These are phyloP conservation scores for Penicillium daleae DNA, from an alignment of 495 filamentous ascomycete species.

Conservation along the genomic window DNA sequence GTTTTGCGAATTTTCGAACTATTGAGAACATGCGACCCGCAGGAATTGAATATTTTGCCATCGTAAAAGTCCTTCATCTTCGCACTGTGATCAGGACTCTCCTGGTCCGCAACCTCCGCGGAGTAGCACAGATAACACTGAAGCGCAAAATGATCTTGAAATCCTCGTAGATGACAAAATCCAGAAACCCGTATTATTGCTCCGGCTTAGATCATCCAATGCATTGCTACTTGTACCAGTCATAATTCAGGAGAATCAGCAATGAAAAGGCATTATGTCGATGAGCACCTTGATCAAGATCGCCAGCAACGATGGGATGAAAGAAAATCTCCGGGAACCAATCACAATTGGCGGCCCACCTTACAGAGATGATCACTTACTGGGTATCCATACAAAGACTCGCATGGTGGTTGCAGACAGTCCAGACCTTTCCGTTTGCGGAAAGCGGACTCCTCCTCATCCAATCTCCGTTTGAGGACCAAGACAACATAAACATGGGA, in stretches of 20 bases:
- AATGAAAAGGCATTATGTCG: no score
- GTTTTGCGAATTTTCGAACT: neutral
- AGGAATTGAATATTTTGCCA: neutral
- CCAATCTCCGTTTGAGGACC: neutral
- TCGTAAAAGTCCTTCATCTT: neutral
- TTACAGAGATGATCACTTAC: neutral
- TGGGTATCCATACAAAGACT: constrained; percentile 13
- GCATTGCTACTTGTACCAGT: neutral
- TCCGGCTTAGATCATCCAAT: neutral
- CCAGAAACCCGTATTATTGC: neutral
- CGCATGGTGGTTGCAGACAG: constrained; percentile 10
- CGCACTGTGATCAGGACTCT: neutral
- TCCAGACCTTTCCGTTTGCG: constrained; percentile 14
- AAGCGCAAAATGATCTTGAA: neutral
- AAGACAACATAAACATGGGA: constrained; percentile 2
- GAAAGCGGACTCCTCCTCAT: constrained; percentile 11
- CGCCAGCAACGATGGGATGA: neutral
- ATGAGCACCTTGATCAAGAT: neutral
- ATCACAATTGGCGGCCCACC: neutral
- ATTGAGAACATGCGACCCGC: neutral
- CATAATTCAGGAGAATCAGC: neutral
- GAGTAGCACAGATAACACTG: neutral
- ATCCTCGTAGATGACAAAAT: neutral
- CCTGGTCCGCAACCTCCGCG: neutral
- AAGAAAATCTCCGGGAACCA: neutral